phyloP scores from a whole-genome alignment of 768 basidiomycete genomes.

The Glaciozyma antarctica region DNA sequence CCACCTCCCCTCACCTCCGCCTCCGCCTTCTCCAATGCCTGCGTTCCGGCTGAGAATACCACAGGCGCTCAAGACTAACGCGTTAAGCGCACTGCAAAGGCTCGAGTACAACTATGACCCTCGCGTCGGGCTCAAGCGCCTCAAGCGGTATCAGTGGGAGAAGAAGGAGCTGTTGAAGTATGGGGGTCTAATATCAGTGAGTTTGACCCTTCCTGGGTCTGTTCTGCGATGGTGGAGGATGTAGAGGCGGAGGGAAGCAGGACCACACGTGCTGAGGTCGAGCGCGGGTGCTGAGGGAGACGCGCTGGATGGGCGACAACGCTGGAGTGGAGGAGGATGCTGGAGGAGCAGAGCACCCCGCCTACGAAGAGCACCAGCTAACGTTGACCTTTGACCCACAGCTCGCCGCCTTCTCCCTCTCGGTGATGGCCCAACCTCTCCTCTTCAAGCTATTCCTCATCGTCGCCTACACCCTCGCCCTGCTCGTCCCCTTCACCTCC shows the following conservation, averaged over 20 bases:
- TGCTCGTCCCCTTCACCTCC: slow-evolving; percentile 73
- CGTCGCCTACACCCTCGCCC: slow-evolving; percentile 54
- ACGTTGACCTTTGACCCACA: background rate
- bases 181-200: background rate
- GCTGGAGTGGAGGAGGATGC: background rate
- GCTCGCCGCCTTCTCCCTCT: slow-evolving; percentile 30
- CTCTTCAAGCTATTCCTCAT: slow-evolving; percentile 52
- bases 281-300: background rate
- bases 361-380: background rate
- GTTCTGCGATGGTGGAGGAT: background rate
- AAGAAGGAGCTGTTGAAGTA: background rate
- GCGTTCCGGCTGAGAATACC: background rate
- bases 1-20: background rate
- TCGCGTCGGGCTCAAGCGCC: slow-evolving; percentile 13
- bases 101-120: slow-evolving; percentile 34
- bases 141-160: slow-evolving; percentile 27
- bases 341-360: background rate
- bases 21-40: background rate
- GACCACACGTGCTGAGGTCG: background rate
- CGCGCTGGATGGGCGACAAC: background rate
- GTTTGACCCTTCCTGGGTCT: background rate
- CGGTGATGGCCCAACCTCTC: slow-evolving; percentile 32
- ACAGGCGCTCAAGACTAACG: background rate
- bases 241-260: background rate
- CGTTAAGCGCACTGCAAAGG: slow-evolving; percentile 26